These are phyloP conservation scores for Moesziomyces parantarcticus DNA, from an alignment of 1,284 basidiomycete genomes.

Conservation along the genomic window DNA sequence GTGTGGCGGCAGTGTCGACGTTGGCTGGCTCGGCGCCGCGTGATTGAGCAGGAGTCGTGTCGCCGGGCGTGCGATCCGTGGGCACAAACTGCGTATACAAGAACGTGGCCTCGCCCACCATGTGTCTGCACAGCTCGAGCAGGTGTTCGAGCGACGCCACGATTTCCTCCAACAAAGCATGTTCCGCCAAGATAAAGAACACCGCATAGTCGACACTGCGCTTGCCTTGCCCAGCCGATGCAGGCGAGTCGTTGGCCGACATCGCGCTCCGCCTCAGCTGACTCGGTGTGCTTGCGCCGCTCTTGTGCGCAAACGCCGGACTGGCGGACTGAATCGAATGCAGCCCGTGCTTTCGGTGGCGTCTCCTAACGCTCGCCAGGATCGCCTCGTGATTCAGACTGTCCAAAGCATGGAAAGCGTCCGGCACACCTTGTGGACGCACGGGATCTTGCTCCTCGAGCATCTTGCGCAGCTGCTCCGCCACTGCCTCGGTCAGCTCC, in stretches of 20 bases:
- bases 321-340: slow-evolving; percentile 53
- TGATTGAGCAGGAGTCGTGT: slow-evolving; percentile 1
- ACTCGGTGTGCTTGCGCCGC: slow-evolving; percentile 7
- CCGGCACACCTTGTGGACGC: slow-evolving; percentile 11
- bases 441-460: slow-evolving; percentile 2
- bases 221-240: slow-evolving; percentile 2
- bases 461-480: slow-evolving; percentile 33
- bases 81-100: slow-evolving; percentile 42
- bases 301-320: slow-evolving; percentile 2
- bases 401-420: slow-evolving; percentile 40
- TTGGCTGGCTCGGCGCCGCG: not conserved
- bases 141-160: slow-evolving; percentile 49
- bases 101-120: slow-evolving; percentile 60
- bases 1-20: not conserved
- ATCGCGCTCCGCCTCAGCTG: not conserved
- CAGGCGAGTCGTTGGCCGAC: slow-evolving; percentile 16
- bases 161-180: slow-evolving; percentile 55
- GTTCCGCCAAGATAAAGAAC: slow-evolving; percentile 62
- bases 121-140: slow-evolving; percentile 46
- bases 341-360: slow-evolving; percentile 39
- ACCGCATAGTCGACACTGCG: slow-evolving; percentile 38
- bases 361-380: slow-evolving; percentile 20
- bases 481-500: slow-evolving; percentile 53
- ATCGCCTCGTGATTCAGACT: slow-evolving; percentile 20
- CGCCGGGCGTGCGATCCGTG: slow-evolving; percentile 11